Base-by-base conservation (phyloP, 2,329 filamentous ascomycete species). In the Pseudopithomyces maydicus region DNA sequence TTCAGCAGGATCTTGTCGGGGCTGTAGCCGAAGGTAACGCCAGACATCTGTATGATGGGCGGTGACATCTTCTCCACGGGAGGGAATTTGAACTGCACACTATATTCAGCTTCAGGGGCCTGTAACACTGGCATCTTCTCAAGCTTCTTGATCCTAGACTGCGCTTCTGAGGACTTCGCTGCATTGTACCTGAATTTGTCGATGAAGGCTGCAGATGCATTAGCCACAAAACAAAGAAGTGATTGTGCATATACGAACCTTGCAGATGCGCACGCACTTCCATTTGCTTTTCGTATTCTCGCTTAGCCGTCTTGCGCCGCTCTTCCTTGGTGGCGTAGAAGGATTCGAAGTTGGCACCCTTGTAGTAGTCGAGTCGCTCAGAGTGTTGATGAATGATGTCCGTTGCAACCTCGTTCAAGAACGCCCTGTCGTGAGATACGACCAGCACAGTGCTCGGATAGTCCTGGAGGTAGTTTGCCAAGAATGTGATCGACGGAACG, bases 161-260 rank as follows among this genome's bases (percentile, higher is more conserved):
- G 95, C 1, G 95, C 95, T 82, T 99, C 95, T 8, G 94, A 97
- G 0, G 95, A 97, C 78, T 99, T 99, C 71, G 94, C 95, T 26
- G 95, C 95, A 74, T 99, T 99, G 84, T 99, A 99, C 52, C 95
- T 88, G 84, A 99, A 99, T 80, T 99, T 99, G 85, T 99, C 95
- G 80, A 99, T 99, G 79, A 99, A 99, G 26, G 91, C 89, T 63
- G 57, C 42, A 42, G 26, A 47, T 49, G 57, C 26, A 56, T 63
- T 15, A 65, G 57, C 52, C 49, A 51, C 45, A 55, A 43, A 48
- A 46, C 51, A 26, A 35, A 55, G 23, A 3, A 14, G 29, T 19
- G 20, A 33, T 17, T 39, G n/a, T 50, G 39, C 20, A 48, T 46
- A 43, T 23, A 67, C 72, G 29, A 65, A 80, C 79, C 80, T 81